Conservation (phyloP, 768 basidiomycete genomes). For the Amanita thiersii region DNA sequence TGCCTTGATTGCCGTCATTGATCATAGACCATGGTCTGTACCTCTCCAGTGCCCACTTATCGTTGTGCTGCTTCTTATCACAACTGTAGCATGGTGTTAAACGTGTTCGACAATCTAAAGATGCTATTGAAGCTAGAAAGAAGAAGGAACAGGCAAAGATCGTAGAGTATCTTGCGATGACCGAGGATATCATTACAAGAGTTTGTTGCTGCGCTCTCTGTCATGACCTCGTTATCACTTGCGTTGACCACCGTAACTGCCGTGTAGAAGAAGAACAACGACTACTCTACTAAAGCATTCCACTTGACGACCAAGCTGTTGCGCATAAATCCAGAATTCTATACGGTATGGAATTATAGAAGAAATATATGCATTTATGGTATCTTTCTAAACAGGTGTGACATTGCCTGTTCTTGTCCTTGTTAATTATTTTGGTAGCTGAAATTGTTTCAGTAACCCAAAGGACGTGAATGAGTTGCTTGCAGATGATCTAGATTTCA, state of each 20-base stretch:
- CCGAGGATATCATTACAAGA: conserved; percentile 53
- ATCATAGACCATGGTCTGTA: conserved; percentile 2
- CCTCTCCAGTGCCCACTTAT: neutral
- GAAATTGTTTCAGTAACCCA: conserved; percentile 46
- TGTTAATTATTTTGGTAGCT: conserved; percentile 11
- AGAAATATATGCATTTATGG: conserved; percentile 69
- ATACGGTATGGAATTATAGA: conserved; percentile 94
- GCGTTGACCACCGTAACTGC: conserved; percentile 7
- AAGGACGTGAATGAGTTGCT: conserved; percentile 58
- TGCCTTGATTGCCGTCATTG: neutral
- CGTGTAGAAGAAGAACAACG: conserved; percentile 56
- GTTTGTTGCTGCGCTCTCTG: conserved; percentile 31
- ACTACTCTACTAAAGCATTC: conserved; percentile 71
- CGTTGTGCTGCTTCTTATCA: neutral
- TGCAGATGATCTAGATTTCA: conserved; percentile 69
- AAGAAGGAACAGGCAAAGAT: conserved; percentile 71
- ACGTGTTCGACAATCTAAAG: conserved; percentile 47
- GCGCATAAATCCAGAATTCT: conserved; percentile 88
- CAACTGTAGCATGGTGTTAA: conserved; percentile 62
- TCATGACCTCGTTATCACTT: conserved; percentile 6
- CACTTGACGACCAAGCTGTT: conserved; percentile 71
- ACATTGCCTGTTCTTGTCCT: neutral
- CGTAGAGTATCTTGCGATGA: conserved; percentile 61
- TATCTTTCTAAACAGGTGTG: conserved; percentile 61
- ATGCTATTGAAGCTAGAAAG: conserved; percentile 58